phyloP scores from a whole-genome alignment of 139 green algal species.

The Nannochloris sp. region DNA sequence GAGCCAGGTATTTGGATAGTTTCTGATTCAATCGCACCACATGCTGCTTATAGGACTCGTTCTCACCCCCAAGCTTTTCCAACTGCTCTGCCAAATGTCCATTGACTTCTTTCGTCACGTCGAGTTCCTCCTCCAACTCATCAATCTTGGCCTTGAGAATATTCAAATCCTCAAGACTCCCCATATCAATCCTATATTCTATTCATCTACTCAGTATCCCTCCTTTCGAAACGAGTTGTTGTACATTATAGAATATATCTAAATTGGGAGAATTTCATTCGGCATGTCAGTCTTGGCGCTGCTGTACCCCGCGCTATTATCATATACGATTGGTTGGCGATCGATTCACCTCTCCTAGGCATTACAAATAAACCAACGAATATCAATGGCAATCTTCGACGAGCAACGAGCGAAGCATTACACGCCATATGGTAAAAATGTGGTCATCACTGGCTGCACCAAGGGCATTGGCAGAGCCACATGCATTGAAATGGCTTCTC shows the following conservation, averaged over 20 bases:
- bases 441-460: constrained; percentile 55
- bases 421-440: not conserved
- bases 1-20: too few species aligned
- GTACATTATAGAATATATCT: too few species aligned
- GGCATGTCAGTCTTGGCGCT: too few species aligned
- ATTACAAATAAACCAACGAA: too few species aligned
- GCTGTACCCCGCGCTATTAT: too few species aligned
- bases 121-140: constrained; percentile 24
- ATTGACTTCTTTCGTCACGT: constrained; percentile 34
- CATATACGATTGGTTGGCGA: too few species aligned
- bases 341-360: too few species aligned
- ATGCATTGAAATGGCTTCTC: constrained; percentile 43
- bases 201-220: too few species aligned
- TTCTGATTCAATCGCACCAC: not conserved
- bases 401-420: constrained; percentile 3
- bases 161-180: not conserved
- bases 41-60: constrained; percentile 14
- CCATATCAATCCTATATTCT: too few species aligned
- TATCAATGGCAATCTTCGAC: not conserved
- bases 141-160: constrained; percentile 19
- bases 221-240: too few species aligned
- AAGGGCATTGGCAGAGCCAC: constrained; percentile 51
- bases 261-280: too few species aligned
- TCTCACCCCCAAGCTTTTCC: constrained; percentile 13
- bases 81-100: constrained; percentile 19